Percentiles rank a stretch among this genome's conserved stretches.
phyloP scores from a whole-genome alignment of 176 grass and related monocot species.

The Pontederia paniculata region DNA sequence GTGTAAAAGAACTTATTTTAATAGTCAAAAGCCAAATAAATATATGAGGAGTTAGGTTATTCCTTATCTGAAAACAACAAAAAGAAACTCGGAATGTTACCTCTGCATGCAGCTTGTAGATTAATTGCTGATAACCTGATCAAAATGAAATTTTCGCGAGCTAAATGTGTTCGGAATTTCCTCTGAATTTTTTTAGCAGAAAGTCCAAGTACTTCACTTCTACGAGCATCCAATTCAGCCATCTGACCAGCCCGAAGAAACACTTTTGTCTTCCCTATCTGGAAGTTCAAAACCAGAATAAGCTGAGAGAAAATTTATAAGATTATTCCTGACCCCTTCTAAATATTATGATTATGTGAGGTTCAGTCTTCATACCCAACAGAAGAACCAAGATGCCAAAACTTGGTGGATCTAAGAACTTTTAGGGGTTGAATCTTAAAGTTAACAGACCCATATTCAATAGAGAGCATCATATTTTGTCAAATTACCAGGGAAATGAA shows the following conservation, averaged over 20 bases:
- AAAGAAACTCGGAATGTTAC: slow-evolving; percentile 26
- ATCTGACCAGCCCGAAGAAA: slow-evolving; percentile 99
- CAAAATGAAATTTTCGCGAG: slow-evolving; percentile 48
- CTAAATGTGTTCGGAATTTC: slow-evolving; percentile 77
- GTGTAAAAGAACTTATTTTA: neutral
- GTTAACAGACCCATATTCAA: too few relatives aligned
- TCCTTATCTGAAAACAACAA: neutral
- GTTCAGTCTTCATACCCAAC: too few relatives aligned
- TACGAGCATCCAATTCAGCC: slow-evolving; percentile 90
- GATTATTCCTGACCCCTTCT: too few relatives aligned
- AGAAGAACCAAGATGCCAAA: too few relatives aligned
- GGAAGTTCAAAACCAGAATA: slow-evolving; percentile 12
- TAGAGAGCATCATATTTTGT: too few relatives aligned
- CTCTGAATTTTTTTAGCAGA: slow-evolving; percentile 82
- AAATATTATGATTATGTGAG: too few relatives aligned
- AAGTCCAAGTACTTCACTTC: slow-evolving; percentile 88
- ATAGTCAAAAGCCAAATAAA: neutral
- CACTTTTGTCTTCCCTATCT: slow-evolving; percentile 98
- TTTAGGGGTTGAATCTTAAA: too few relatives aligned
- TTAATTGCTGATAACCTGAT: slow-evolving; percentile 51
- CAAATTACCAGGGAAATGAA: too few relatives aligned
- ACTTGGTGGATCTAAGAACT: too few relatives aligned
- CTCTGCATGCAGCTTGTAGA: slow-evolving; percentile 70
- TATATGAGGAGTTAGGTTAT: neutral
- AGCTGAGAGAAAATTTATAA: slow-evolving; percentile 12